Evolutionary conservation across 805 yeast genomes (phyloP).

Genomic region (Teunomyces aglyptinius): DNA sequence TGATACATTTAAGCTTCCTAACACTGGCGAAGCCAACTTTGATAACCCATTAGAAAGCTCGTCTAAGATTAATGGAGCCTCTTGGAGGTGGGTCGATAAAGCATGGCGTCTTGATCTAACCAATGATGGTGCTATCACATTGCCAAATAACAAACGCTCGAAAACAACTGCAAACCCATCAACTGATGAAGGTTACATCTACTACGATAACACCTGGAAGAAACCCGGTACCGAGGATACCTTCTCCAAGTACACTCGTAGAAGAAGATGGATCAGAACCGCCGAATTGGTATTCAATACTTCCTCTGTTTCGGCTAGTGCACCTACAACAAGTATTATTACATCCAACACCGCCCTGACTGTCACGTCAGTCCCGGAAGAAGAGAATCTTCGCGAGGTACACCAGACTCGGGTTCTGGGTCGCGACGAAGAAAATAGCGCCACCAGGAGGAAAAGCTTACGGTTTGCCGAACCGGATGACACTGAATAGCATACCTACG

Average conservation of each 20-base stretch:
- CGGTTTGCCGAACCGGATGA: conserved; percentile 37
- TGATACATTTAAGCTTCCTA: conserved; percentile 78
- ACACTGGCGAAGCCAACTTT: conserved; percentile 44
- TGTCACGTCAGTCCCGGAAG: neutral
- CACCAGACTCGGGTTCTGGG: neutral
- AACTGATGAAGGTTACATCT: conserved; percentile 81
- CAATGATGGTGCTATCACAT: conserved; percentile 79
- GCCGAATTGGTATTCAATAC: conserved; percentile 67
- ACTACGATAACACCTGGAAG: conserved; percentile 92
- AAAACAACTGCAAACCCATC: conserved; percentile 68
- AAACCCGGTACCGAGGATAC: conserved; percentile 85
- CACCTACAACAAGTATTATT: neutral
- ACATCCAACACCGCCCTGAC: neutral
- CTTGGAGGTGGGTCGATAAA: conserved; percentile 94
- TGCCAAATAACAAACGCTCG: conserved; percentile 56
- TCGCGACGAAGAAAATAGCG: conserved; percentile 5
- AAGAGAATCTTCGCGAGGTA: conserved; percentile 2
- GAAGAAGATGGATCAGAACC: conserved; percentile 94
- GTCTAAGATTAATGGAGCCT: conserved; percentile 57
- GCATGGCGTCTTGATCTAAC: conserved; percentile 90
- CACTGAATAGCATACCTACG: conserved; percentile 1
- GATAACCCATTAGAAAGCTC: conserved; percentile 25
- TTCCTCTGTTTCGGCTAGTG: neutral
- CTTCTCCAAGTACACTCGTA: conserved; percentile 85
- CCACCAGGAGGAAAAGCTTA: conserved; percentile 39